Evolutionary conservation across 2,329 filamentous ascomycete species (phyloP).

Genomic region (Verticillium tricorpus): DNA sequence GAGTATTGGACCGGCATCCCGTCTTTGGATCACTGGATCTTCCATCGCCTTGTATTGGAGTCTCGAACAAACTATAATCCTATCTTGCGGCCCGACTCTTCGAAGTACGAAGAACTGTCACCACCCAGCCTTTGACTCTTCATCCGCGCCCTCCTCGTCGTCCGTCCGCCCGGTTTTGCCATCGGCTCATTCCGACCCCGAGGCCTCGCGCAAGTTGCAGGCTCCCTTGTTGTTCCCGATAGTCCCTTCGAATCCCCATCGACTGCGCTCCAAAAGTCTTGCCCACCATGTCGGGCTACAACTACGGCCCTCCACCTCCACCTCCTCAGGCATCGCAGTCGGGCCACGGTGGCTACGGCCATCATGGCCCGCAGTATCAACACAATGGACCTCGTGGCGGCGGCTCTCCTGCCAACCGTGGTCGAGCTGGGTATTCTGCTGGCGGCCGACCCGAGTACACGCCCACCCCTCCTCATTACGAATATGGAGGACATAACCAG

Average conservation of each 20-base stretch:
- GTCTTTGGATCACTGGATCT: neutral
- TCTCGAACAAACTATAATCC: neutral
- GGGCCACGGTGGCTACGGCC: constrained; percentile 31
- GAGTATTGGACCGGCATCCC: neutral
- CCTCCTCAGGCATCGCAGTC: constrained; percentile 30
- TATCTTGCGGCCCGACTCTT: neutral
- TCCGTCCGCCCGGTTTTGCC: neutral
- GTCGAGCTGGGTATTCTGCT: constrained; percentile 34
- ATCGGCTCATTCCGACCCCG: neutral
- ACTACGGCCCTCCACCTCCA: constrained; percentile 50
- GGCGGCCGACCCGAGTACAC: constrained; percentile 38
- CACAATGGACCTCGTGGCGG: constrained; percentile 35
- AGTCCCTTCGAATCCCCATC: neutral
- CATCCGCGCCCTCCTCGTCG: neutral
- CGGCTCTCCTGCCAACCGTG: constrained; percentile 26
- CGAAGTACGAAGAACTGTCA: neutral
- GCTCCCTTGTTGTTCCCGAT: neutral
- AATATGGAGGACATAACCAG: constrained; percentile 33
- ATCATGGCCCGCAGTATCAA: constrained; percentile 32
- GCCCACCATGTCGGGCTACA: constrained; percentile 42
- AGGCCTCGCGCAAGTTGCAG: neutral
- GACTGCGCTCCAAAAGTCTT: neutral
- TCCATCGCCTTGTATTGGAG: neutral
- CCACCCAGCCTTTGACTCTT: neutral
- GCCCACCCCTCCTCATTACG: constrained; percentile 33